These are phyloP conservation scores for Pistacia vera DNA, from an alignment of 345 rosid species.

Conservation along the genomic window DNA sequence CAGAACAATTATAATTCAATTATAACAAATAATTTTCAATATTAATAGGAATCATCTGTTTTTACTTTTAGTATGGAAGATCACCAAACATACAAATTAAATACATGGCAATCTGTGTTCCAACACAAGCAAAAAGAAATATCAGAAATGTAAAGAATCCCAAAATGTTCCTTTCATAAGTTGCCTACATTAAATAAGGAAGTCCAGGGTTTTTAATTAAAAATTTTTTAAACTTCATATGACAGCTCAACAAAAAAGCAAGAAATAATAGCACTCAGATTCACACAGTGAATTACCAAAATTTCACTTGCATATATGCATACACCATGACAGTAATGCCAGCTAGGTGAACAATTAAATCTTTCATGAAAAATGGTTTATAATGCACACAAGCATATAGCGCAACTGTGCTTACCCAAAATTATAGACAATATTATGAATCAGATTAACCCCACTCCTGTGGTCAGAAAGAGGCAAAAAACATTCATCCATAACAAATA, in stretches of 20 bases:
- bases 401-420: conserved; percentile 61
- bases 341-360: neutral
- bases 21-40: neutral
- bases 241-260: neutral
- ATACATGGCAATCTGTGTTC: neutral
- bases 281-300: neutral
- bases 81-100: neutral
- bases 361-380: neutral
- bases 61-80: neutral
- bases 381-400: neutral
- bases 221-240: neutral
- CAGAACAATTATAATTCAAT: conserved; percentile 1
- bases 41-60: neutral
- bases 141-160: neutral
- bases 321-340: neutral
- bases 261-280: neutral
- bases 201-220: neutral
- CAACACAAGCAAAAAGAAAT: neutral
- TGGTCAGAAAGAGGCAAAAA: conserved; percentile 84
- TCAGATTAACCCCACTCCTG: conserved; percentile 86
- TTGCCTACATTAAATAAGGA: neutral
- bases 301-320: neutral
- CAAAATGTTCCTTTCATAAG: neutral
- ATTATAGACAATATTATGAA: conserved; percentile 84
- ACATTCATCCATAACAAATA: conserved; percentile 90